Base-by-base conservation (phyloP, 148 eudicot genomes). In the Cornus suecica region DNA sequence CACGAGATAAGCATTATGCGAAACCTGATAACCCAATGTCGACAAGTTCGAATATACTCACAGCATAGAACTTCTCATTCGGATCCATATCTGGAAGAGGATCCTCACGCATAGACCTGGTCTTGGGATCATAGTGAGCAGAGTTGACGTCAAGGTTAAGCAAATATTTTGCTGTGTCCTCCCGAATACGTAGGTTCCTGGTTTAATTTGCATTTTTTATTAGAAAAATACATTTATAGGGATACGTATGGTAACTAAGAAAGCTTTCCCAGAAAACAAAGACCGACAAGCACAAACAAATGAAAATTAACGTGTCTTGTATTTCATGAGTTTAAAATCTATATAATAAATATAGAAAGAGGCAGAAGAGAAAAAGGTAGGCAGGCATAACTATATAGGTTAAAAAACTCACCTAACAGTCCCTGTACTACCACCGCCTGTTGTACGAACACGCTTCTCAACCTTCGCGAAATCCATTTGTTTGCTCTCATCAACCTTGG, bases 391-490 rank as follows among this genome's bases (percentile, higher is more conserved):
- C n/a, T 22, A 5, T 20, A 18, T 58, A 58, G 22, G 24, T 18
- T 18, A 58, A 76, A 8, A 75, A 8, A 74, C 80, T 78, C 22
- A 89, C 97, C 98, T 90, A 24, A 94, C 98, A 76, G 98, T 94
- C 74, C 98, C 98, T 7, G 98, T 94, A 73, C 97, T 92, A 23
- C 98, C 98, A 86, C 98, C 98, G 76, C 98, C 98, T 11, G 98
- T 94, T 1, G 98, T 94, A 69, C 98, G 97, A 75, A 94, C 98
- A 89, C 97, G 97, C 84, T 94, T 94, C 84, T 94, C 98, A 76
- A 94, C 98, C 89, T 94, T 94, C 2, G 98, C 98, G 71, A 94
- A 94, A 78, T 94, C 98, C 98, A 94, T 92, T 77, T 94, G 98
- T 77, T 94, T 92, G 88, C 98, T 94, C 83, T 94, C 98, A 74